These are phyloP conservation scores for Gossypium schwendimanii DNA, from an alignment of 441 rosid species.

Conservation along the genomic window DNA sequence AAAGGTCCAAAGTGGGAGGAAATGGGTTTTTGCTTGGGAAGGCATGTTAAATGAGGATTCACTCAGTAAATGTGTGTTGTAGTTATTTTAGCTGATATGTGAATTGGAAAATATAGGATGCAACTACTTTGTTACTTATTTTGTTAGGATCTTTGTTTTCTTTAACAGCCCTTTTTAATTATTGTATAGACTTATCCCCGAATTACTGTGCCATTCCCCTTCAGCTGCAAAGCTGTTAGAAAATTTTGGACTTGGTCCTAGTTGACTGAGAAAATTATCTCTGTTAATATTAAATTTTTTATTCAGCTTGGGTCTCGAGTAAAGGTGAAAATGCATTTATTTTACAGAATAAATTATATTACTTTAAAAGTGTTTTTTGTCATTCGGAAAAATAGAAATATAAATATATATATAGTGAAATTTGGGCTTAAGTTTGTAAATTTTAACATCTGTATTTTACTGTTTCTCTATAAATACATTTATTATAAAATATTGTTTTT, in stretches of 20 bases:
- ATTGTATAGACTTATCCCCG: background rate
- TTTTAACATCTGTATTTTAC: background rate
- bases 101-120: background rate
- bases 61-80: background rate
- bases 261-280: background rate
- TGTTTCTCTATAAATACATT: background rate
- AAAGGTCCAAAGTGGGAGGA: slow-evolving; percentile 29
- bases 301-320: background rate
- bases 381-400: background rate
- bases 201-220: background rate
- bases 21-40: background rate
- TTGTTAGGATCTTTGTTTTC: background rate
- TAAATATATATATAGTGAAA: too few species aligned
- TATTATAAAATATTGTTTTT: background rate
- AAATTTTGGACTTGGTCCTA: background rate
- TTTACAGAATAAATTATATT: background rate
- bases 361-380: too few species aligned
- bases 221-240: background rate
- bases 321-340: background rate
- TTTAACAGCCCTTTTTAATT: background rate
- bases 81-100: background rate
- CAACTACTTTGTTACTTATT: background rate
- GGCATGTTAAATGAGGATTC: background rate
- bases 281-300: background rate
- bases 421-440: background rate